A percentile compares a stretch with the other conserved stretches of the same genome.
phyloP scores from a whole-genome alignment of 768 basidiomycete species.

The Termitomyces sp. region DNA sequence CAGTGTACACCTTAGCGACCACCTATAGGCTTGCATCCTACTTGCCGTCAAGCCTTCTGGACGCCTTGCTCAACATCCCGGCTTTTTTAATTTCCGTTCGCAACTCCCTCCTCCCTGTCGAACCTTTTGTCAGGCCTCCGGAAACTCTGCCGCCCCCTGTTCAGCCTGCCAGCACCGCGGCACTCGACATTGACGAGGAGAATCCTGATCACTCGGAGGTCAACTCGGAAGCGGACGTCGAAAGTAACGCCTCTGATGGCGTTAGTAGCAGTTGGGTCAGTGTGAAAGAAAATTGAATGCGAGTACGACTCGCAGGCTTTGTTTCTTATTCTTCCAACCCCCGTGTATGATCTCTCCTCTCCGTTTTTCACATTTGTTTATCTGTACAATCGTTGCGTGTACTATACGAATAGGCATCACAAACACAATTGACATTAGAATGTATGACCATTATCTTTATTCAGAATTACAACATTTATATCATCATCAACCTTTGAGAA shows the following conservation, averaged over 20 bases:
- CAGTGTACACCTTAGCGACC: slow-evolving; percentile 41
- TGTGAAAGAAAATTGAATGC: slow-evolving; percentile 29
- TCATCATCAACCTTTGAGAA: neutral
- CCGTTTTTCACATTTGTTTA: slow-evolving; percentile 1
- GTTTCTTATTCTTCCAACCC: neutral
- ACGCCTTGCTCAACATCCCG: slow-evolving; percentile 65
- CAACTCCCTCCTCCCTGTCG: slow-evolving; percentile 55
- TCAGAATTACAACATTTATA: neutral
- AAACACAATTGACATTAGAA: neutral
- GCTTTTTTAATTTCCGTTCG: slow-evolving; percentile 61
- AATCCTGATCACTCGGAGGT: slow-evolving; percentile 34
- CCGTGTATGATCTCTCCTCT: neutral
- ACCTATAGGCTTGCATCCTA: slow-evolving; percentile 72
- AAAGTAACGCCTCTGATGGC: slow-evolving; percentile 56
- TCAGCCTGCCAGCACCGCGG: slow-evolving; percentile 20
- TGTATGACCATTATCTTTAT: neutral
- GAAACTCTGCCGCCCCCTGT: slow-evolving; percentile 28
- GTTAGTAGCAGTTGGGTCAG: slow-evolving; percentile 75
- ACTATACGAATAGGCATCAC: slow-evolving; percentile 11
- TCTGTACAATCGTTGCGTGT: slow-evolving; percentile 11
- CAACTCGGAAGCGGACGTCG: slow-evolving; percentile 66
- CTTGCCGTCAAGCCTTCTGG: slow-evolving; percentile 64
- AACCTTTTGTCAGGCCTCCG: slow-evolving; percentile 35
- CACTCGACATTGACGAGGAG: slow-evolving; percentile 11
- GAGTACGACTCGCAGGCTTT: neutral